phyloP scores from a whole-genome alignment of 1,284 basidiomycete genomes.

The Spongiforma sp. region DNA sequence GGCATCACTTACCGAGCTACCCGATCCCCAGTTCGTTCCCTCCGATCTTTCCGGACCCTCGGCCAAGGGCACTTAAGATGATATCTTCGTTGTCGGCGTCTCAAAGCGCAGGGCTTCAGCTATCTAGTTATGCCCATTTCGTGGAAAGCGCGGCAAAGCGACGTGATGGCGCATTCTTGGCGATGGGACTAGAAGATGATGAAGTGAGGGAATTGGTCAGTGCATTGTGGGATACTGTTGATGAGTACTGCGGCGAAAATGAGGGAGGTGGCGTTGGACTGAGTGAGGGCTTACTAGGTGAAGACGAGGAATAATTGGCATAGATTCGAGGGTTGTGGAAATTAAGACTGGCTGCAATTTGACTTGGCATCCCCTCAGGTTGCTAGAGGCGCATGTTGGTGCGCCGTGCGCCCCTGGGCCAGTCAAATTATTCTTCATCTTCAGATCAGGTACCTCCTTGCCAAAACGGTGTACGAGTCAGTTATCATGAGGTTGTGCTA shows the following conservation, averaged over 20 bases:
- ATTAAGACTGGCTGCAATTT: no score
- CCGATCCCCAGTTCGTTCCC: slow-evolving; percentile 60
- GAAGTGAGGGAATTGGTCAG: slow-evolving; percentile 56
- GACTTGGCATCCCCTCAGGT: no score
- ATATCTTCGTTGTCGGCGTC: slow-evolving; percentile 33
- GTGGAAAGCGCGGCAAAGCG: slow-evolving; percentile 42
- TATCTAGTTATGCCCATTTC: slow-evolving; percentile 51
- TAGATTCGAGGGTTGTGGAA: background rate
- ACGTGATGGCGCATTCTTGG: slow-evolving; percentile 27
- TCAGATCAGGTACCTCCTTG: no score
- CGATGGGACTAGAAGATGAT: slow-evolving; percentile 49
- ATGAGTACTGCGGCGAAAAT: slow-evolving; percentile 47
- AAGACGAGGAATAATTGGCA: slow-evolving; percentile 31
- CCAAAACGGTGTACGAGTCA: no score
- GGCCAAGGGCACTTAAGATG: slow-evolving; percentile 29
- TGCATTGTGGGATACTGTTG: slow-evolving; percentile 56
- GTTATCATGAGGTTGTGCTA: no score
- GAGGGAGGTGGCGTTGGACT: slow-evolving; percentile 17
- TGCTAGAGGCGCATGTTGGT: no score
- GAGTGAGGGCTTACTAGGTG: slow-evolving; percentile 29
- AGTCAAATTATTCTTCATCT: no score
- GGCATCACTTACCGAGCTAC: slow-evolving; percentile 49
- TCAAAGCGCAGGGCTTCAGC: slow-evolving; percentile 38
- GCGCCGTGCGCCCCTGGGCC: no score
- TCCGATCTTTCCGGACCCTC: slow-evolving; percentile 37